Percentiles rank a stretch among this genome's conserved stretches.
Evolutionary conservation across 2,329 filamentous ascomycete genomes (phyloP).

Genomic region (Fusarium drepaniforme): DNA sequence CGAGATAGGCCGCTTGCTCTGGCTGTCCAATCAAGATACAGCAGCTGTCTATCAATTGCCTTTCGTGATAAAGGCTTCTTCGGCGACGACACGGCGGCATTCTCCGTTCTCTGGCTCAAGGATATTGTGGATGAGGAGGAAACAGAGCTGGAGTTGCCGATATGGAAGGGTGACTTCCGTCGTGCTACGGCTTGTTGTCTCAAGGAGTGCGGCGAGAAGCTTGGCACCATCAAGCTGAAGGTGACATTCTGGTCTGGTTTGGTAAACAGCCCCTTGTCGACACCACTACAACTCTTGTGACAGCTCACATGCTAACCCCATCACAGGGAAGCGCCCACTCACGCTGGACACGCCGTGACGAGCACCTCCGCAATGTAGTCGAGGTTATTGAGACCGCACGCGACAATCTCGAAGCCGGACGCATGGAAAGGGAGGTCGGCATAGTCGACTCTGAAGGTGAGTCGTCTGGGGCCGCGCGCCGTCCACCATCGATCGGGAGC

Average conservation of each 20-base stretch:
- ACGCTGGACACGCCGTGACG: constrained; percentile 50
- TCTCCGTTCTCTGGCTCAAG: constrained; percentile 76
- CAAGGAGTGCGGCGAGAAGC: constrained; percentile 59
- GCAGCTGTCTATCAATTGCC: constrained; percentile 66
- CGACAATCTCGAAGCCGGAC: constrained; percentile 48
- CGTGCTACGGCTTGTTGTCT: constrained; percentile 60
- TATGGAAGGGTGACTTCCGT: constrained; percentile 72
- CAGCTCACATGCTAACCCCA: constrained; percentile 5
- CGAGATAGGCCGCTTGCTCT: constrained; percentile 59
- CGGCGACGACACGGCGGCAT: constrained; percentile 69
- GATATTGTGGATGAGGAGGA: constrained; percentile 78
- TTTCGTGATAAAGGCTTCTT: constrained; percentile 56
- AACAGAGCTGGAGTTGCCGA: constrained; percentile 66
- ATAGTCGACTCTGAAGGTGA: constrained; percentile 48
- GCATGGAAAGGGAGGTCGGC: constrained; percentile 50
- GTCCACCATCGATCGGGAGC: constrained; percentile 35
- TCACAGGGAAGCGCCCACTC: constrained; percentile 52
- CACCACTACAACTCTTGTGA: not conserved
- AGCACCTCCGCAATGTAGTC: constrained; percentile 51
- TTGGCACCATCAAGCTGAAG: constrained; percentile 59
- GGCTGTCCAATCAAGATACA: constrained; percentile 71
- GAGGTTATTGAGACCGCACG: constrained; percentile 62
- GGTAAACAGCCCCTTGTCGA: constrained; percentile 38
- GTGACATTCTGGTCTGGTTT: constrained; percentile 52
- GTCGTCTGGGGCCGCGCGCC: not conserved